Base-by-base conservation (phyloP, 768 basidiomycete genomes). In the Omphalotus guepiniiformis region DNA sequence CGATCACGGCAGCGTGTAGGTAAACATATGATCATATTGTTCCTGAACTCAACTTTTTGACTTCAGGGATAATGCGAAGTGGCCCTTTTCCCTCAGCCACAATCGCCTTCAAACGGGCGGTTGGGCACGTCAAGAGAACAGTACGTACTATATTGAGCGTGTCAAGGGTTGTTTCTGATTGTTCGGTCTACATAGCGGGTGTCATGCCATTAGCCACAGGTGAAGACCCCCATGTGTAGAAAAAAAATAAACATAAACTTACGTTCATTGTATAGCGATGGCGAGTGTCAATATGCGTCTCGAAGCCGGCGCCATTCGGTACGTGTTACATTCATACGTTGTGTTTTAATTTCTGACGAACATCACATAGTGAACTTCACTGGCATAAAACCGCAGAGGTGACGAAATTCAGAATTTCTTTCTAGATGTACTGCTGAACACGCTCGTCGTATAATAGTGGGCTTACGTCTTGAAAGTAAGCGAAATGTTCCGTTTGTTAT, bases 21-120 rank as follows among this genome's bases (percentile, higher is more conserved):
- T 60, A 22, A 26, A 34, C 16, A 11, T 37, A 44, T 8, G 12
- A n/a, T 22, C 18, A 23, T 4, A 21, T 39, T 21, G 23, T 40
- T 13, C 25, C 15, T 38, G 29, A 13, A 12, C 30, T 9, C 11
- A 48, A n/a, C 18, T 43, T 23, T 18, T 49, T 35, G n/a, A 9
- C 16, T 28, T 23, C 48, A 78, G 76, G 1, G 38, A 50, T 6
- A 79, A 80, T 50, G 69, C 73, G 21, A 79, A 80, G 57, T 81
- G 80, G 80, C 72, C 80, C 0, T 78, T 80, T 57, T 60, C 62
- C 49, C 56, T 80, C 34, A 79, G 77, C 46, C 74, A 74, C 55
- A 80, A 78, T 51, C 72, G 77, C n/a, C 58, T 83, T 13, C 73
- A 74, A 49, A 71, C 70, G 0, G 80, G 80, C 11, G 80, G 80